Conservation (phyloP, 352 stramenopile species). For the Phytopythium boreale region DNA sequence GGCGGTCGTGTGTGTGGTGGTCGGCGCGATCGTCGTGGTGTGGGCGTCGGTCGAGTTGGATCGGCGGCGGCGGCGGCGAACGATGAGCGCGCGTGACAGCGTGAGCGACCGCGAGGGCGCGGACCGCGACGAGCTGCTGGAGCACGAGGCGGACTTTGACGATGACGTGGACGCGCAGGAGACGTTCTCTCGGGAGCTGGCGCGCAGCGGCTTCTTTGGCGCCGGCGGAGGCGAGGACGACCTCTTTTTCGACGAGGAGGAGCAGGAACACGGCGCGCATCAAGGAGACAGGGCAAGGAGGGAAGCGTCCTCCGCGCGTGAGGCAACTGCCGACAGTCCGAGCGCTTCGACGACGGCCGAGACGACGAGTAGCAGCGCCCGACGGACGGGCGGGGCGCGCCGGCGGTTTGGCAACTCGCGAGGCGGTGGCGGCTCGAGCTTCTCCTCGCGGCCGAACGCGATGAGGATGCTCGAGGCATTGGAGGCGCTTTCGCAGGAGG, state of each 20-base stretch:
- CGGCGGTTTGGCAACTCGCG: background rate
- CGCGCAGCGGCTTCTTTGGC: conserved; percentile 17
- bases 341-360: background rate
- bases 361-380: background rate
- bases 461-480: conserved; percentile 51
- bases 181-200: conserved; percentile 23
- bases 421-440: background rate
- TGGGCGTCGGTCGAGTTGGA: background rate
- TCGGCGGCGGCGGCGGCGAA: background rate
- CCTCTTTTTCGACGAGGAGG: conserved; percentile 3
- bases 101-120: conserved; percentile 14
- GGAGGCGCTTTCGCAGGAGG: conserved; percentile 43
- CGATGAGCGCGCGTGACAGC: background rate
- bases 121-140: conserved; percentile 22
- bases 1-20: background rate
- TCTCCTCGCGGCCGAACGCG: conserved; percentile 16
- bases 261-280: background rate
- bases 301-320: background rate
- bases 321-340: background rate
- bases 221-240: conserved; percentile 1
- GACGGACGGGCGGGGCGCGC: background rate
- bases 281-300: no score
- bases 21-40: background rate
- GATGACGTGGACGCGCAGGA: conserved; percentile 23
- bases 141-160: conserved; percentile 26